Base-by-base conservation (phyloP, 2,329 filamentous ascomycete species). In the Pseudogymnoascus sp. region DNA sequence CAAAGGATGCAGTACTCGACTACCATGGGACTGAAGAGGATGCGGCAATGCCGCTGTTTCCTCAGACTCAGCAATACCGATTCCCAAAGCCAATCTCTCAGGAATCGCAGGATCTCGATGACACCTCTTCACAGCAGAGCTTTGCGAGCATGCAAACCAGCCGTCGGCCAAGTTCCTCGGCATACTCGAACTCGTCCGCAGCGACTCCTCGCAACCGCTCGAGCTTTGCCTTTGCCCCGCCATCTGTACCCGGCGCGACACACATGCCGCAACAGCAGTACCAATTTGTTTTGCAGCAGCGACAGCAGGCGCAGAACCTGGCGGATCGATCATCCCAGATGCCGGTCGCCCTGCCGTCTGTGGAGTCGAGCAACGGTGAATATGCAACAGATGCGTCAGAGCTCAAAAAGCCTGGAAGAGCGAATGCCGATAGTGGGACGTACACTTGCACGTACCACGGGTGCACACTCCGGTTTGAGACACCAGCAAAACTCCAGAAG, bases 361-460 rank as follows among this genome's bases (percentile, higher is more conserved):
- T 79, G 74, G 77, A 79, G 61, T 73, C 76, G 2, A 73, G 71
- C 59, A 69, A 65, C 63, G 71, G 72, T 74, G 72, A 69, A 69
- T 79, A 69, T 74, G 75, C 69, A 61, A 65, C 69, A 5, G 72
- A 72, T n/a, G 38, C 66, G 6, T 64, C 65, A 13, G 69, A 70
- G 14, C 59, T 67, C 21, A 69, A 67, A 71, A 79, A 82, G 38
- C 91, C 91, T 0, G 74, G 78, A 1, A 81, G 86, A 42, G 86
- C 87, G 1, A 80, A 80, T 14, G 89, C 91, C 0, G 90, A 96
- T 68, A 84, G 87, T 19, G 93, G 93, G 11, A 96, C 93, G 0
- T 99, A 97, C 77, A 96, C 93, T 1, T 99, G 95, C 76, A 97
- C 93, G 0, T 96, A 96, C 71, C 92, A 96, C 71, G 91, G 92